Base-by-base conservation (phyloP, 148 eudicot genomes). In the Rhododendron ferrugineum region DNA sequence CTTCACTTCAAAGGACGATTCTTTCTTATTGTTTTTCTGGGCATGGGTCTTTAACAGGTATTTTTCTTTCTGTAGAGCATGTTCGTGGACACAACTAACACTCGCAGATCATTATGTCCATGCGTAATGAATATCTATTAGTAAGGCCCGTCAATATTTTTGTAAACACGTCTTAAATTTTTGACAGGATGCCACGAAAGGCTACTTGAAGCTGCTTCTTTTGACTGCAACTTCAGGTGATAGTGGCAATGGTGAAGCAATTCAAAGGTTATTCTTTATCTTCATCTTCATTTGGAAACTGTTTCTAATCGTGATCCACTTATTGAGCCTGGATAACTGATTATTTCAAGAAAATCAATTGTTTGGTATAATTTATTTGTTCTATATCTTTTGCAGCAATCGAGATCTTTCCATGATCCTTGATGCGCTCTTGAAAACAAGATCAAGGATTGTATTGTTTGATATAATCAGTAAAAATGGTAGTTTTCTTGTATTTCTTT, bases 341-440 rank as follows among this genome's bases (percentile, higher is more conserved):
- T 83, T 78, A 32, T 46, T 78, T 84, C 54, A 62, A 80, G 14
- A 26, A 37, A 68, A 70, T 32, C 26, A 42, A 23, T 72, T 84
- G 22, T 64, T 85, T 74, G n/a, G 11, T 11, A 20, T 77, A 70
- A 30, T 84, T 20, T 44, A 40, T 50, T 83, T 52, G 18, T 68
- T 26, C 36, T 47, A 36, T 85, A 20, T 79, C 34, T 82, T 84
- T 85, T 92, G 88, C 97, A 96, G 99, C 89, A 96, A 94, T 86
- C 89, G 98, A 84, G 96, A 96, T 86, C 99, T 96, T 85, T 96
- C 99, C 75, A 93, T 96, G 97, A 96, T 96, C 83, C 96, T 96
- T 86, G 99, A 92, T 87, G 99, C 98, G 34, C 89, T 96, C 82
- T 86, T 94, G 92, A 94, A 94, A 90, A 95, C 99, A 80, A 95